Percentiles rank a stretch among this genome's conserved stretches.
phyloP scores from a whole-genome alignment of 768 basidiomycete genomes.

The Suillus subalutaceus region DNA sequence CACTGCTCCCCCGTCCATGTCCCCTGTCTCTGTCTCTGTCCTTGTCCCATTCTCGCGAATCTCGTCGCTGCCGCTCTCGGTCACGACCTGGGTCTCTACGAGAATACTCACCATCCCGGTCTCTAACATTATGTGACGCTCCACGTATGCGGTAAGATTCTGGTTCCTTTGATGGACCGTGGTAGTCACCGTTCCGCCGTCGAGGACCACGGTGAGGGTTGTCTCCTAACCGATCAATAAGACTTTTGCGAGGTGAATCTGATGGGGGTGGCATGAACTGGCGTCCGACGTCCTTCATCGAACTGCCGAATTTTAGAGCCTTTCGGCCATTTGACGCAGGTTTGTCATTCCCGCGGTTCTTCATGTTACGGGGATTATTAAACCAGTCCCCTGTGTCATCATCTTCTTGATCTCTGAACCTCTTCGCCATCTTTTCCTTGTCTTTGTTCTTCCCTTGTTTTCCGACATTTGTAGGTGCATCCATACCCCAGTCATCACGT shows the following conservation, averaged over 20 bases:
- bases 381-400: constrained; percentile 71
- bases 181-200: constrained; percentile 8
- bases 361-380: constrained; percentile 37
- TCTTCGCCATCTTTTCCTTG: constrained; percentile 55
- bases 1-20: constrained; percentile 20
- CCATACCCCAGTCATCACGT: constrained; percentile 48
- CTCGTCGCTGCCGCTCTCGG: constrained; percentile 22
- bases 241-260: constrained; percentile 24
- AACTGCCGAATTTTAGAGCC: constrained; percentile 40
- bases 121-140: constrained; percentile 26
- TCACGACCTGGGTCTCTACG: constrained; percentile 18
- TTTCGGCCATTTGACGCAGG: constrained; percentile 26
- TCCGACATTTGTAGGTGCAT: constrained; percentile 63
- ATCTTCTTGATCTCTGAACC: constrained; percentile 50
- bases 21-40: constrained; percentile 21
- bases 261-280: constrained; percentile 23
- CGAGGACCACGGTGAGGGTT: constrained; percentile 10
- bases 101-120: constrained; percentile 18
- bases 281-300: constrained; percentile 31
- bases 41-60: constrained; percentile 25
- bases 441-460: constrained; percentile 64
- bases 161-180: constrained; percentile 9
- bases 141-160: constrained; percentile 32
- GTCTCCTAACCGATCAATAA: constrained; percentile 40
- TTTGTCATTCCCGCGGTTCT: constrained; percentile 27